These are phyloP conservation scores for Hylodesmum podocarpum DNA, from an alignment of 306 rosid species.

Conservation along the genomic window DNA sequence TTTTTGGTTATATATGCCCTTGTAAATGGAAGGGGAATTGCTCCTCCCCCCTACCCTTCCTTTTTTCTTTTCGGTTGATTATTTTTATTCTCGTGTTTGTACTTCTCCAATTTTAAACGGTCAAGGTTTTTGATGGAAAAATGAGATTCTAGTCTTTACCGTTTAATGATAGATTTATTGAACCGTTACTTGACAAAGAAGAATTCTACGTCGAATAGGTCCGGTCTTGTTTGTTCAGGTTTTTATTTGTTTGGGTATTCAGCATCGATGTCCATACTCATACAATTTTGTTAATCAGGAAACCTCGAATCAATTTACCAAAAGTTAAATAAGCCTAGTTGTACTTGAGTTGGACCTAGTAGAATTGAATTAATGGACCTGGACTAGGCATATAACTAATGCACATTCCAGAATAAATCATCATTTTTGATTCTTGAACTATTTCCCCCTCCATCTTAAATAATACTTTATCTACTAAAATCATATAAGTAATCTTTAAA, in stretches of 20 bases:
- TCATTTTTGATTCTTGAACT: no score
- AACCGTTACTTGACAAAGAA: not conserved
- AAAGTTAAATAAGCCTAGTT: no score
- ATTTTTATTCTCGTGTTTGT: not conserved
- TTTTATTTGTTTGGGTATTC: not conserved
- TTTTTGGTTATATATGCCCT: not conserved
- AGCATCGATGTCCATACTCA: not conserved
- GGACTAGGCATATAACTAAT: not conserved
- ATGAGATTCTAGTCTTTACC: not conserved
- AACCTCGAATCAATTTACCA: conserved; percentile 1
- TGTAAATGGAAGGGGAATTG: not conserved
- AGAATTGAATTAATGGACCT: not conserved
- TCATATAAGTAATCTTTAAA: no score
- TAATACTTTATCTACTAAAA: no score
- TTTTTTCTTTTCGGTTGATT: no score
- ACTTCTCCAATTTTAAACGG: not conserved
- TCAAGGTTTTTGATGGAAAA: not conserved
- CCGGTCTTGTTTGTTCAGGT: not conserved
- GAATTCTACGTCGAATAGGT: not conserved
- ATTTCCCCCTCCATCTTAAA: no score
- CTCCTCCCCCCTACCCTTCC: not conserved
- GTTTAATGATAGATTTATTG: not conserved
- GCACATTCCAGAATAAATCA: no score
- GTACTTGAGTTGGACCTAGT: not conserved
- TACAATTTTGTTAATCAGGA: not conserved